Percentiles rank a stretch among this genome's conserved stretches.
These are phyloP conservation scores for Coniochaeta sp. DNA, from an alignment of 2,329 filamentous ascomycete species.

Conservation along the genomic window DNA sequence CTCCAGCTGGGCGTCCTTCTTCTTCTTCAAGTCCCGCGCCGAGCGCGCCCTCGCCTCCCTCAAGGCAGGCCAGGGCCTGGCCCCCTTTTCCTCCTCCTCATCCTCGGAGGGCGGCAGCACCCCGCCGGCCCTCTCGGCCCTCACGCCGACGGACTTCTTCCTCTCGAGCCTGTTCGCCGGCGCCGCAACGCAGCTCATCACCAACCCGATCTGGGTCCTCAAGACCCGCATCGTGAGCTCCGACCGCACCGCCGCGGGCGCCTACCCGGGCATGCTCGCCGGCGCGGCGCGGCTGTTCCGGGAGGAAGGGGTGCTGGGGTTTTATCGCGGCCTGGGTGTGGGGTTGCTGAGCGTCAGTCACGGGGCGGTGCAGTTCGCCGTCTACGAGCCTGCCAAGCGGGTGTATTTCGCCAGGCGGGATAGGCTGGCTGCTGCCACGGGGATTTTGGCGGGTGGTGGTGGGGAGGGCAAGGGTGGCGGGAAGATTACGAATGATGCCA, in stretches of 20 bases:
- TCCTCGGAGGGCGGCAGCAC: background rate
- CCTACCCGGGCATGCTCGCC: conserved; percentile 70
- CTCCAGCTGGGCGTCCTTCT: conserved; percentile 86
- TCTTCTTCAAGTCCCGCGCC: conserved; percentile 61
- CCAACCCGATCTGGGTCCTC: conserved; percentile 96
- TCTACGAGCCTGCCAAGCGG: conserved; percentile 68
- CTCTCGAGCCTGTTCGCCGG: conserved; percentile 65
- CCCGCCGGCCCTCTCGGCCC: conserved; percentile 9
- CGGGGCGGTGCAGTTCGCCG: conserved; percentile 90
- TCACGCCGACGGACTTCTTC: conserved; percentile 70
- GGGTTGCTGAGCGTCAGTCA: conserved; percentile 83
- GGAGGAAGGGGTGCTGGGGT: conserved; percentile 68
- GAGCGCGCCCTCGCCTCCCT: conserved; percentile 37
- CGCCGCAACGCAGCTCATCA: conserved; percentile 69
- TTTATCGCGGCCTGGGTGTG: conserved; percentile 81
- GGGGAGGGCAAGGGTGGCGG: conserved; percentile 11
- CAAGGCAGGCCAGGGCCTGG: conserved; percentile 10
- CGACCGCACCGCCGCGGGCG: conserved; percentile 63
- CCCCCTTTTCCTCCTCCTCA: background rate
- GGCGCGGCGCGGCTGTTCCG: conserved; percentile 61
- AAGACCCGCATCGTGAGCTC: conserved; percentile 96
- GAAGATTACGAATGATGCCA: conserved; percentile 63
- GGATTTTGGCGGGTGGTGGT: background rate
- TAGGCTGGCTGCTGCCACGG: background rate
- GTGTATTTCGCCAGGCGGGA: conserved; percentile 42